Evolutionary conservation across 108 stramenopile genomes (phyloP), one percentile per base, ranked within the genome.

Genomic region (Fragilaria crotonensis): DNA sequence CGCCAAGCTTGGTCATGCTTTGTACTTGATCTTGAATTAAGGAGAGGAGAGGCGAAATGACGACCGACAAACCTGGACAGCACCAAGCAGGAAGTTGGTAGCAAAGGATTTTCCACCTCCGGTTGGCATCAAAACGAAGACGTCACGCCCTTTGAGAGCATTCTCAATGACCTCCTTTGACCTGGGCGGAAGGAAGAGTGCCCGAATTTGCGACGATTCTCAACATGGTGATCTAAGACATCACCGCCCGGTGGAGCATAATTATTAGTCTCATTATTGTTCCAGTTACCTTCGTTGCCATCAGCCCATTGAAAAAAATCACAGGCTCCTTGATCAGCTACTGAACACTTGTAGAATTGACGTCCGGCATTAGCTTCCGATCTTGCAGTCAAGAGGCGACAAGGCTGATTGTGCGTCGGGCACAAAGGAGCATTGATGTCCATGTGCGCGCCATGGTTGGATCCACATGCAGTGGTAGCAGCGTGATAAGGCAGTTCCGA

Each of bases 121-220:
- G 2, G 99, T 99, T 0, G 96, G 96, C 97, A 99, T 98, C 33
- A 99, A 74, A 17, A 97, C 97, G 63, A 99, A 99, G 27, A 89
- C 95, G 66, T 99, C 99, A 31, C 73, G 56, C 1, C 95, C 94
- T 28, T 62, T 41, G 67, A 99, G 76, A 25, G 97, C 96, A 60
- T 83, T 77, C 60, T 91, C 70, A 41, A 98, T 88, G 57, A 98
- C 89, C 33, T 84, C 77, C 84, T 65, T 70, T 99, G 98, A 20
- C 94, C 94, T 14, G 77, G 75, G 1, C 98, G 90, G 69, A 99
- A 98, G 27, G 64, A 65, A 7, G 64, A 59, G 70, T 93, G 92
- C 4, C 94, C 96, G 72, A 95, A 97, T 20, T 77, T 75, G 18
- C 85, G 68, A 54, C 85, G 68, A 59, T 85, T 87, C 49, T 90